phyloP scores from a whole-genome alignment of 2,329 filamentous ascomycete species.

The Calonectria pauciramosa region DNA sequence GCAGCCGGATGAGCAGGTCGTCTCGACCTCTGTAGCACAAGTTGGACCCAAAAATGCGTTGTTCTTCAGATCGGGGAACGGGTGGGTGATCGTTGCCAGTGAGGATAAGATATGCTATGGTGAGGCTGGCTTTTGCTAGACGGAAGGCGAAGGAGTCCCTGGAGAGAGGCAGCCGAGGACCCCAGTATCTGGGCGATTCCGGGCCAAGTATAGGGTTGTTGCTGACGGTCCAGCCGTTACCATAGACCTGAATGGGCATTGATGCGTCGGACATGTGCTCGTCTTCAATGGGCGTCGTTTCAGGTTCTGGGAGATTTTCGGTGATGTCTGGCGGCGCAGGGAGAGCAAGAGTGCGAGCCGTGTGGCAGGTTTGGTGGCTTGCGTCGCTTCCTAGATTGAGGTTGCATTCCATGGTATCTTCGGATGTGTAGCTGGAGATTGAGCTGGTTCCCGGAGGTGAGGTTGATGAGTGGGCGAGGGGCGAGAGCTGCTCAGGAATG shows the following conservation, averaged over 20 bases:
- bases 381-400: constrained; percentile 5
- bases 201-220: constrained; percentile 24
- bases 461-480: constrained; percentile 1
- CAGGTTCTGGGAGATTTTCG: constrained; percentile 9
- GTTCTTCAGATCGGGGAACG: constrained; percentile 22
- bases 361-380: not conserved
- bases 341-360: constrained; percentile 13
- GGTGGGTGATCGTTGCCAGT: constrained; percentile 22
- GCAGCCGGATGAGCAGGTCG: constrained; percentile 41
- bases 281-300: constrained; percentile 17
- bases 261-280: not conserved
- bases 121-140: constrained; percentile 35
- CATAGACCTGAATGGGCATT: constrained; percentile 40
- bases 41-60: constrained; percentile 37
- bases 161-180: constrained; percentile 24
- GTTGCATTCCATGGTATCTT: constrained; percentile 21
- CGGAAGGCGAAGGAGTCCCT: constrained; percentile 40
- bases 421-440: constrained; percentile 18
- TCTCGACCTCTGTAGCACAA: constrained; percentile 34
- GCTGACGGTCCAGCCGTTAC: constrained; percentile 41
- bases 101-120: constrained; percentile 40
- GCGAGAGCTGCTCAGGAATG: not conserved
- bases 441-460: constrained; percentile 18
- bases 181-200: constrained; percentile 12
- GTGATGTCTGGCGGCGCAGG: constrained; percentile 14